Conservation (phyloP, 208 protist species). For the Phytomonas sp. region DNA sequence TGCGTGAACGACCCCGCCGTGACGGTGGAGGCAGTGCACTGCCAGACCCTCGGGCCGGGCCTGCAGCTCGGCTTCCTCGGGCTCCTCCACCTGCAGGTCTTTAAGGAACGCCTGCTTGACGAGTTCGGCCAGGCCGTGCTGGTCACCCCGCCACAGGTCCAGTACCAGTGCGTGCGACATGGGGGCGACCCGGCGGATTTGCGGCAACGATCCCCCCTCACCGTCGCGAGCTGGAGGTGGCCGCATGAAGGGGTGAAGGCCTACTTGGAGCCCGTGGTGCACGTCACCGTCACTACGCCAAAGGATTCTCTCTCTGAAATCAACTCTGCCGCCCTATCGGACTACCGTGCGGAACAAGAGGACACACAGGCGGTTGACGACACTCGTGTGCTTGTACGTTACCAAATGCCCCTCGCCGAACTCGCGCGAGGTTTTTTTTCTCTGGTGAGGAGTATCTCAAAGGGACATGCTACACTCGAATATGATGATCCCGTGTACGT, state of each 20-base stretch:
- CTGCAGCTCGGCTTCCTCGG: constrained; percentile 97
- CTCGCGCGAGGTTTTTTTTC: constrained; percentile 94
- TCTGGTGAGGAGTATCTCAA: constrained; percentile 84
- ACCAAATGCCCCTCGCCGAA: constrained; percentile 91
- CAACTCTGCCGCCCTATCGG: constrained; percentile 55
- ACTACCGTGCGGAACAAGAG: constrained; percentile 60
- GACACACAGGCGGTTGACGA: constrained; percentile 78
- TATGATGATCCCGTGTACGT: constrained; percentile 92
- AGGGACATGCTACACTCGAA: constrained; percentile 93
- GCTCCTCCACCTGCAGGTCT: constrained; percentile 97
- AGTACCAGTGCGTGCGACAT: constrained; percentile 71
- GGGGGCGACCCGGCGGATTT: constrained; percentile 20
- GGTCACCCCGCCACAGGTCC: constrained; percentile 92
- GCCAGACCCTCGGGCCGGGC: constrained; percentile 85
- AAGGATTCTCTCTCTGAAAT: constrained; percentile 83
- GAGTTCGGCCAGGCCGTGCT: constrained; percentile 91
- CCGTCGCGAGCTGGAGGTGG: constrained; percentile 78
- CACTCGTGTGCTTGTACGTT: constrained; percentile 55
- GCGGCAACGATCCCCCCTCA: constrained; percentile 29
- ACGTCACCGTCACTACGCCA: constrained; percentile 85
- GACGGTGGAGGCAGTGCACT: constrained; percentile 71
- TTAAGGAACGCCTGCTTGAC: constrained; percentile 90
- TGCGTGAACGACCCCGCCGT: constrained; percentile 94
- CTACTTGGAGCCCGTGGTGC: constrained; percentile 89
- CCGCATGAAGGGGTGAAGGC: constrained; percentile 68